Evolutionary conservation across 208 protist genomes (phyloP).

Genomic region (Histomonas meleagridis): DNA sequence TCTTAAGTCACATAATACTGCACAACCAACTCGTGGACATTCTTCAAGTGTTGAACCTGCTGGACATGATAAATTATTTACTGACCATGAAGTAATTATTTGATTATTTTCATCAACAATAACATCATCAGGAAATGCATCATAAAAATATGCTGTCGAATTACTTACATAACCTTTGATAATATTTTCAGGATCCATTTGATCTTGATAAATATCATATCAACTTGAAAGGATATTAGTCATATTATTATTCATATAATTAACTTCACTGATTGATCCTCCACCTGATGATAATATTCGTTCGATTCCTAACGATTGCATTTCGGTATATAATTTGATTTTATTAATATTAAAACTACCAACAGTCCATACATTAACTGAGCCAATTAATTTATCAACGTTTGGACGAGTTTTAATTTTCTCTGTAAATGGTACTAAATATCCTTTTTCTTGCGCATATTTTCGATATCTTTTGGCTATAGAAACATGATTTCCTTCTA

Average conservation of each 20-base stretch:
- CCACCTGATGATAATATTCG: neutral
- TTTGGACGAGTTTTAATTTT: neutral
- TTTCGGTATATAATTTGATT: no score
- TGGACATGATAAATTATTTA: neutral
- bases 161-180: no score
- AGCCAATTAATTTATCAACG: neutral
- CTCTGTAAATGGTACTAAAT: neutral
- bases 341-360: neutral
- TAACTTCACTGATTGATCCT: no score
- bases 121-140: neutral
- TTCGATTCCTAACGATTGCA: neutral
- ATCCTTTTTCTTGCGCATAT: neutral
- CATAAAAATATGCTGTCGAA: no score
- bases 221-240: neutral
- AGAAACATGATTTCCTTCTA: neutral
- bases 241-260: no score
- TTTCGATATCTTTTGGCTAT: neutral
- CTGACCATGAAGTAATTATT: neutral
- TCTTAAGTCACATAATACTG: neutral
- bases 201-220: conserved; percentile 36
- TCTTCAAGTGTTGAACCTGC: no score
- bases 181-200: neutral
- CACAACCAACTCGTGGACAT: no score
- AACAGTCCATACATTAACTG: neutral
- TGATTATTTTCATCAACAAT: neutral